These are phyloP conservation scores for Calonectria honghensis DNA, from an alignment of 2,329 filamentous ascomycete species.

Conservation along the genomic window DNA sequence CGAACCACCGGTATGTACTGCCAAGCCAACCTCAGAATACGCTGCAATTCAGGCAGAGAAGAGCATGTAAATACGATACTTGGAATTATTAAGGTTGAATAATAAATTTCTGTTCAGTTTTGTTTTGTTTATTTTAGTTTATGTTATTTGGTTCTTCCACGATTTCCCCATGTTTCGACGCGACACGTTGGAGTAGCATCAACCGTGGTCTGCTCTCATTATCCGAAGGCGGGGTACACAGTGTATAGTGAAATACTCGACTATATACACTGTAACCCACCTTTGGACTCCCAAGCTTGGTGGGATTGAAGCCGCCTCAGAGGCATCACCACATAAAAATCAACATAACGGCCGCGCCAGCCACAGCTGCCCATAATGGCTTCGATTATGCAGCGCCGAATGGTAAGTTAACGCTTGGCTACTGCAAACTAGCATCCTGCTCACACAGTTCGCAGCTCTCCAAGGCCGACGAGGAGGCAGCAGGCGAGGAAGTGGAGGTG, in stretches of 20 bases:
- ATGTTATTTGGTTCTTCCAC: too few relatives aligned
- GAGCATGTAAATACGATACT: not conserved
- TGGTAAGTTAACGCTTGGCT: slow-evolving; percentile 65
- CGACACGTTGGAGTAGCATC: not conserved
- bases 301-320: slow-evolving; percentile 45
- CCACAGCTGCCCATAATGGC: slow-evolving; percentile 57
- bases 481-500: slow-evolving; percentile 91
- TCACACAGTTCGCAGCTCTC: slow-evolving; percentile 79
- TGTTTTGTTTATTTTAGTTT: not conserved
- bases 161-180: too few relatives aligned
- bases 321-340: slow-evolving; percentile 43
- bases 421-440: not conserved
- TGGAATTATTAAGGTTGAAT: too few relatives aligned
- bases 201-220: not conserved
- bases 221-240: slow-evolving; percentile 48
- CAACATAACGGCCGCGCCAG: slow-evolving; percentile 42
- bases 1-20: slow-evolving; percentile 48
- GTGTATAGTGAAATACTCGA: slow-evolving; percentile 33
- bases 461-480: slow-evolving; percentile 90
- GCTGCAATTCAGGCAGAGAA: not conserved
- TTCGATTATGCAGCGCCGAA: slow-evolving; percentile 75
- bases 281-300: slow-evolving; percentile 40
- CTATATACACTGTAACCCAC: slow-evolving; percentile 54
- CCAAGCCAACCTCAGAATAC: slow-evolving; percentile 15
- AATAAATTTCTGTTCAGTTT: too few relatives aligned